Percentiles rank a stretch among this genome's conserved stretches.
These are phyloP conservation scores for Kodamaea lidongshanica DNA, from an alignment of 805 yeast genomes.

Conservation along the genomic window DNA sequence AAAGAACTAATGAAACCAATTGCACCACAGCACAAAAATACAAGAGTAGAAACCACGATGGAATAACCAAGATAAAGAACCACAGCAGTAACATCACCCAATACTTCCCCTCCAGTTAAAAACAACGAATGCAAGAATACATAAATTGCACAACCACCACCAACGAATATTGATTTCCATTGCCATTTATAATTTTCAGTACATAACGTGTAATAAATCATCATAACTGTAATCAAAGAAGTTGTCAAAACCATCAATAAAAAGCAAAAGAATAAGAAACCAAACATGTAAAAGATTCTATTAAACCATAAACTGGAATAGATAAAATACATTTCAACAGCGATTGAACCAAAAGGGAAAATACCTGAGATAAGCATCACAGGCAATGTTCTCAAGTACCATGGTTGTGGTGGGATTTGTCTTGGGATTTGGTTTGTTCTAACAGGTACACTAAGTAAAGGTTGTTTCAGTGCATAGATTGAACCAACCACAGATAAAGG, in stretches of 20 bases:
- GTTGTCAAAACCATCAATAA: constrained; percentile 78
- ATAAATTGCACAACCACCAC: constrained; percentile 85
- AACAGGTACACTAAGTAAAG: constrained; percentile 62
- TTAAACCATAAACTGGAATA: constrained; percentile 90
- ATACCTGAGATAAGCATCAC: constrained; percentile 75
- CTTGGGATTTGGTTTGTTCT: constrained; percentile 93
- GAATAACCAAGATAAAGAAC: constrained; percentile 83
- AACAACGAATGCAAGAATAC: constrained; percentile 78
- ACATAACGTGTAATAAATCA: constrained; percentile 79
- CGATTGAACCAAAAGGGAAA: constrained; percentile 91
- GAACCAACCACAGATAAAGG: constrained; percentile 87
- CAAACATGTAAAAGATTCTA: constrained; percentile 94
- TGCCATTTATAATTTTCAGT: constrained; percentile 96
- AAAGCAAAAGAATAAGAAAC: constrained; percentile 86
- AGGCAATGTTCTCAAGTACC: constrained; percentile 65
- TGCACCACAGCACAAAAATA: constrained; percentile 81
- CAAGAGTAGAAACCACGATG: constrained; percentile 56
- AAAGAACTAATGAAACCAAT: constrained; percentile 75
- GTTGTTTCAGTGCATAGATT: constrained; percentile 61
- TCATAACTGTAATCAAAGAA: constrained; percentile 68
- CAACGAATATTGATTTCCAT: constrained; percentile 82
- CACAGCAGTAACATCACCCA: constrained; percentile 70
- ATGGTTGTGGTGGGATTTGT: constrained; percentile 89
- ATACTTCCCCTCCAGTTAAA: constrained; percentile 54
- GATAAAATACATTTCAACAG: constrained; percentile 91